Evolutionary conservation across 495 filamentous ascomycete genomes (phyloP).

Genomic region (Cryomyces minteri): DNA sequence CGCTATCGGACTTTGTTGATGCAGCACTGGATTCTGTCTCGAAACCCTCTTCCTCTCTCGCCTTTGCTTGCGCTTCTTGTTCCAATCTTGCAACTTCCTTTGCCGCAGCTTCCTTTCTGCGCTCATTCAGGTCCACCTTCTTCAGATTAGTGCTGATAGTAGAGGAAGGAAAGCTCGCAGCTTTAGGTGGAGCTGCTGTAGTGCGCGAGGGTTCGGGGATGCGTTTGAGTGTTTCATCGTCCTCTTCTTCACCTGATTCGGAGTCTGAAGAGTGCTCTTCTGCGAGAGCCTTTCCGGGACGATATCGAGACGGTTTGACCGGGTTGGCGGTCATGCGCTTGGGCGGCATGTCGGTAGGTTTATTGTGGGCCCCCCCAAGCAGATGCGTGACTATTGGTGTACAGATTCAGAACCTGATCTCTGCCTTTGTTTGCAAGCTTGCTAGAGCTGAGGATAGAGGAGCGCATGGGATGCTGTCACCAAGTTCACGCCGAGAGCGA

Average conservation of each 20-base stretch:
- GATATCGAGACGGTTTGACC: slow-evolving; percentile 60
- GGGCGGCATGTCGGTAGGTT: slow-evolving; percentile 44
- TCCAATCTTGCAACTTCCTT: slow-evolving; percentile 13
- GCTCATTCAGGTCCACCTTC: slow-evolving; percentile 47
- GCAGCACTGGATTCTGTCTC: slow-evolving; percentile 19
- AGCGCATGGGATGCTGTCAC: no score
- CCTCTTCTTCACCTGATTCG: slow-evolving; percentile 38
- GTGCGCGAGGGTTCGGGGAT: slow-evolving; percentile 11
- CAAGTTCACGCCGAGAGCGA: no score
- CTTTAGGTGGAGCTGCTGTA: slow-evolving; percentile 35
- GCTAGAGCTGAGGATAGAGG: slow-evolving; percentile 1
- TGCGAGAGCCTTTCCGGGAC: slow-evolving; percentile 63
- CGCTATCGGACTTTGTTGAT: slow-evolving; percentile 4
- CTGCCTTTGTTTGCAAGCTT: background rate
- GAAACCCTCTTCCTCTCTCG: slow-evolving; percentile 26
- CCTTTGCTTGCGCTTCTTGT: slow-evolving; percentile 19
- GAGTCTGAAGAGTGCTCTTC: slow-evolving; percentile 48
- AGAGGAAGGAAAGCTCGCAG: slow-evolving; percentile 29
- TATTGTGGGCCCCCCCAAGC: no score
- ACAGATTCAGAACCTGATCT: no score
- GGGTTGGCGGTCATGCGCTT: slow-evolving; percentile 95
- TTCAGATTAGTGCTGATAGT: slow-evolving; percentile 36
- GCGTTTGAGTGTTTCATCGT: slow-evolving; percentile 28
- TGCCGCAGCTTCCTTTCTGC: slow-evolving; percentile 27
- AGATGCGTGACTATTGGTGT: no score